These are phyloP conservation scores for Hyaloperonospora arabidopsidis DNA, from an alignment of 352 stramenopile genomes.

Conservation along the genomic window DNA sequence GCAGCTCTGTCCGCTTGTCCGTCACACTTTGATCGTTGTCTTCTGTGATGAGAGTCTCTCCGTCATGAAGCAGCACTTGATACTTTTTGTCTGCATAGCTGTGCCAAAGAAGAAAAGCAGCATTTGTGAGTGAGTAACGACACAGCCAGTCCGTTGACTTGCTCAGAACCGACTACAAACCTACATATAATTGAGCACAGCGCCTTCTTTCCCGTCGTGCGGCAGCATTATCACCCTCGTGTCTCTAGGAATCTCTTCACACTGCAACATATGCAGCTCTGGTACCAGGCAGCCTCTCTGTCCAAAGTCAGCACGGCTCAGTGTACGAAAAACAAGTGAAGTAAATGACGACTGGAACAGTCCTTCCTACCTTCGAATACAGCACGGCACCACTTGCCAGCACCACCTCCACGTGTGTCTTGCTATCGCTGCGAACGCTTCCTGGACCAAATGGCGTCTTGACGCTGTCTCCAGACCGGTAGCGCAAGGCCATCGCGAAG, in stretches of 20 bases:
- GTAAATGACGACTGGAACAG: neutral
- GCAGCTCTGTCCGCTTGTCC: constrained; percentile 21
- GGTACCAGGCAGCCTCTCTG: constrained; percentile 51
- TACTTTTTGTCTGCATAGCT: constrained; percentile 30
- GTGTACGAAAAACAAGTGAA: constrained; percentile 5
- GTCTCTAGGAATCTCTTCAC: constrained; percentile 51
- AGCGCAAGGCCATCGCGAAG: constrained; percentile 64
- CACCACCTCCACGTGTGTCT: constrained; percentile 47
- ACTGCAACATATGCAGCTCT: constrained; percentile 61
- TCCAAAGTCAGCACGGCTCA: neutral
- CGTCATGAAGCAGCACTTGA: constrained; percentile 12
- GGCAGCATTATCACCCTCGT: constrained; percentile 31
- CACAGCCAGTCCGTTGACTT: neutral
- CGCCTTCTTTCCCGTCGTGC: constrained; percentile 1
- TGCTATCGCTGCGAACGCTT: constrained; percentile 43
- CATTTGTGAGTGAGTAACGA: neutral
- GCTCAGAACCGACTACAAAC: neutral
- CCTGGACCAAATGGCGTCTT: constrained; percentile 59
- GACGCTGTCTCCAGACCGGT: constrained; percentile 50
- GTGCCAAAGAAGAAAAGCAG: neutral
- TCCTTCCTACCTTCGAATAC: constrained; percentile 37
- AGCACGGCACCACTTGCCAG: constrained; percentile 45
- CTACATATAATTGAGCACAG: constrained; percentile 26
- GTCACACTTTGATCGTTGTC: neutral
- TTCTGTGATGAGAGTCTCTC: neutral